Conservation (phyloP, 306 rosid genomes). For the Boehmeria nivea region DNA sequence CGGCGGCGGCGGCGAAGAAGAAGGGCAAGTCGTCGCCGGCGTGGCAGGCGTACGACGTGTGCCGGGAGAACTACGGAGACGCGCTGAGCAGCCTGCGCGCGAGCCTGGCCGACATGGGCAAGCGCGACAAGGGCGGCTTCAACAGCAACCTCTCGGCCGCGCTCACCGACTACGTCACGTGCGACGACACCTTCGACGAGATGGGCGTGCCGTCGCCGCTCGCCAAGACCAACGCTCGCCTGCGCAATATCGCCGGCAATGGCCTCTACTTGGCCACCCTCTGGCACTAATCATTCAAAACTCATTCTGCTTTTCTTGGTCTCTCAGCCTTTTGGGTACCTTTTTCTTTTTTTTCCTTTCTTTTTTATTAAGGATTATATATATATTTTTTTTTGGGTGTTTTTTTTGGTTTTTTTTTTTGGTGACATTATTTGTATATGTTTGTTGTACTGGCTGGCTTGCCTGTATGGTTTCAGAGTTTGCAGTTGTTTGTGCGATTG, state of each 20-base stretch:
- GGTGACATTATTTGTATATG: too few species aligned
- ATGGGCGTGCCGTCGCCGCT: constrained; percentile 8
- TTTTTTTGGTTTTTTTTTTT: too few species aligned
- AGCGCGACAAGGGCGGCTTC: constrained; percentile 13
- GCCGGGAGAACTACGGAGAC: constrained; percentile 11
- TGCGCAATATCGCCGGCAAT: neutral
- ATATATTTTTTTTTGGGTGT: too few species aligned
- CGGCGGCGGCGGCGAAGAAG: neutral
- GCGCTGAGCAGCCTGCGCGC: neutral
- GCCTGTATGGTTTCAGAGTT: too few species aligned
- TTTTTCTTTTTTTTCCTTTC: too few species aligned
- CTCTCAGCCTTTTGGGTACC: too few species aligned
- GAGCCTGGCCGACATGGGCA: neutral
- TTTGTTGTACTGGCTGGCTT: too few species aligned
- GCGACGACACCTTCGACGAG: constrained; percentile 12
- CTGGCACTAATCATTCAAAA: constrained; percentile 7
- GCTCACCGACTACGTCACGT: constrained; percentile 9
- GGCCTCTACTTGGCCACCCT: constrained; percentile 4
- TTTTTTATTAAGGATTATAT: too few species aligned
- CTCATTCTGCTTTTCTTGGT: too few species aligned
- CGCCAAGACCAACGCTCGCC: neutral
- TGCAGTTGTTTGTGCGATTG: too few species aligned
- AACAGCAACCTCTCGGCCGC: constrained; percentile 16
- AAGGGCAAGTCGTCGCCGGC: neutral
- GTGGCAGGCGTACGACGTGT: neutral